Evolutionary conservation across 2,329 filamentous ascomycete genomes (phyloP).

Genomic region (Calonectria henricotiae): DNA sequence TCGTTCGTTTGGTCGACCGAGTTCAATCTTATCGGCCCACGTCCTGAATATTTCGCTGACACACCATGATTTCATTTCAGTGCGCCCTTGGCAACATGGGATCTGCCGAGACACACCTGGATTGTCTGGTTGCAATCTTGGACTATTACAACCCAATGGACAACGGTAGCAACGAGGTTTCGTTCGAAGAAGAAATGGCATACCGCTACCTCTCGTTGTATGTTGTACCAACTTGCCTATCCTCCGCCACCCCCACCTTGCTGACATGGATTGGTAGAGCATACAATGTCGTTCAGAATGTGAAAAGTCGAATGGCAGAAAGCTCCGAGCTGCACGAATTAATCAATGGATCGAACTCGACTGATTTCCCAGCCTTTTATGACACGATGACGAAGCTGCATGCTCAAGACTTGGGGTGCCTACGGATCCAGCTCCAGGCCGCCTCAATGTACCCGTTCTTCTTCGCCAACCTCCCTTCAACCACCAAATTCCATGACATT

Average conservation of each 20-base stretch:
- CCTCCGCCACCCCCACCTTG: too few relatives aligned
- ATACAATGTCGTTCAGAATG: conserved; percentile 5
- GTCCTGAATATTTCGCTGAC: not conserved
- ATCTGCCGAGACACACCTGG: conserved; percentile 42
- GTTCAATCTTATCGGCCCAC: too few relatives aligned
- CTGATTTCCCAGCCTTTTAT: not conserved
- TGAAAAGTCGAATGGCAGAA: conserved; percentile 2
- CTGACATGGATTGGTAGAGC: not conserved
- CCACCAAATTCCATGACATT: not conserved
- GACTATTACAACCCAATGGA: conserved; percentile 36
- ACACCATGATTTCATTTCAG: conserved; percentile 19
- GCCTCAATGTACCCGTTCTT: conserved; percentile 16
- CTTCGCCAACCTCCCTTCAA: conserved; percentile 1
- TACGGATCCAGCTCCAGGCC: conserved; percentile 1
- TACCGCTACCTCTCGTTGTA: conserved; percentile 44
- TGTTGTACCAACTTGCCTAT: not conserved
- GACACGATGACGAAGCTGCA: not conserved
- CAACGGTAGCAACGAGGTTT: not conserved
- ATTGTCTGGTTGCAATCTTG: conserved; percentile 38
- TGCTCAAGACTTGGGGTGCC: not conserved
- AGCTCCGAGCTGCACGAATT: not conserved
- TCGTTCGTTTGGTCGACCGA: not conserved
- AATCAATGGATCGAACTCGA: not conserved
- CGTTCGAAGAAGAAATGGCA: conserved; percentile 41
- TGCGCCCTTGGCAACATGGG: conserved; percentile 38